These are phyloP conservation scores for Candida montana DNA, from an alignment of 805 yeast species.

Conservation along the genomic window DNA sequence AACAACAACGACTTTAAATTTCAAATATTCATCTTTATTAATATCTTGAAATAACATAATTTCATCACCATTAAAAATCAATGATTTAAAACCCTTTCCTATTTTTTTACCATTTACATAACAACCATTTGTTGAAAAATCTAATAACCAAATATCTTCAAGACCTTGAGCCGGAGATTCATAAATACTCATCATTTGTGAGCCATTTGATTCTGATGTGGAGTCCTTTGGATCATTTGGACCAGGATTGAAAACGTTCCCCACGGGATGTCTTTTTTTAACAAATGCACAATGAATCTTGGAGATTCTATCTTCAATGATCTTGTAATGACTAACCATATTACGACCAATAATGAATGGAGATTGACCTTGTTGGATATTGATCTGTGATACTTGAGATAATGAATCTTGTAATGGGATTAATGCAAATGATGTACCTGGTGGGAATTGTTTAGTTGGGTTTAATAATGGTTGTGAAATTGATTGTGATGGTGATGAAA, in stretches of 20 bases:
- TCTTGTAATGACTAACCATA: constrained; percentile 51
- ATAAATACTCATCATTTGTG: constrained; percentile 35
- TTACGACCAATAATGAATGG: constrained; percentile 73
- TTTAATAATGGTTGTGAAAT: constrained; percentile 11
- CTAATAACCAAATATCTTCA: constrained; percentile 76
- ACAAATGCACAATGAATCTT: constrained; percentile 73
- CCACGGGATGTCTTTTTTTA: constrained; percentile 58
- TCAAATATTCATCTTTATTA: constrained; percentile 43
- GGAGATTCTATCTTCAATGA: constrained; percentile 74
- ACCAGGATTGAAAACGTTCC: too few relatives aligned
- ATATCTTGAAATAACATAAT: constrained; percentile 63
- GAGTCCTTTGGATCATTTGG: too few relatives aligned
- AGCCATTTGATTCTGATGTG: neutral
- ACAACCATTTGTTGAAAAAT: constrained; percentile 76
- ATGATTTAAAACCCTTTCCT: constrained; percentile 57
- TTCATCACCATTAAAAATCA: constrained; percentile 59
- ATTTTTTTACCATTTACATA: constrained; percentile 55
- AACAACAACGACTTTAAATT: constrained; percentile 46
- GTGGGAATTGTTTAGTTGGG: constrained; percentile 30
- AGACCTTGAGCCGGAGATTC: constrained; percentile 72
- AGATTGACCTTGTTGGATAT: constrained; percentile 60
- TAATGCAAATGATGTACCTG: constrained; percentile 60
- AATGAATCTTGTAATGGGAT: constrained; percentile 32
- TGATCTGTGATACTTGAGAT: constrained; percentile 42
- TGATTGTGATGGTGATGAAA: neutral